These are phyloP conservation scores for Sphaerulina vaccinii DNA, from an alignment of 2,329 filamentous ascomycete species.

Conservation along the genomic window DNA sequence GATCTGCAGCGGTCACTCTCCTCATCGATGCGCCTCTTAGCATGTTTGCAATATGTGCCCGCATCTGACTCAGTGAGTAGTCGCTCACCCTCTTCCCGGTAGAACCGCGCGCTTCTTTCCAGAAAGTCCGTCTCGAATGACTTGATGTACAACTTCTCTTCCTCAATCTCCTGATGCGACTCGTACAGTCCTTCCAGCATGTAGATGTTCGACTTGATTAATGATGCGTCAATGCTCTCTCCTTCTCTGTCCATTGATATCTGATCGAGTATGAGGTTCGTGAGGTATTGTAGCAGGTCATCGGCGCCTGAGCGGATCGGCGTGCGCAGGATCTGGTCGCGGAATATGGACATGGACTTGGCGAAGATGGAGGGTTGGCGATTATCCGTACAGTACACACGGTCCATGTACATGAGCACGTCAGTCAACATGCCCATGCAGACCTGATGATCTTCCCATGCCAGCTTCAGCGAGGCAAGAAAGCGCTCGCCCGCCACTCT, in stretches of 20 bases:
- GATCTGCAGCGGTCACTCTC: constrained; percentile 81
- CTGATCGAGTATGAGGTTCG: constrained; percentile 81
- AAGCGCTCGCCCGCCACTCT: constrained; percentile 80
- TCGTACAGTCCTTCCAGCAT: constrained; percentile 92
- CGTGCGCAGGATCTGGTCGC: constrained; percentile 76
- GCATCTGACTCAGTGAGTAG: constrained; percentile 78
- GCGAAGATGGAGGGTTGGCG: constrained; percentile 76
- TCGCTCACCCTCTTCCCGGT: constrained; percentile 69
- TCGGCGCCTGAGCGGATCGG: constrained; percentile 48
- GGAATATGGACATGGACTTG: constrained; percentile 81
- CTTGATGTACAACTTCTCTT: constrained; percentile 77
- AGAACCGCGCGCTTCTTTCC: constrained; percentile 68
- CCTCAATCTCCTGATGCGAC: constrained; percentile 71
- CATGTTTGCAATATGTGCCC: constrained; percentile 75
- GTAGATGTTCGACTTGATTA: constrained; percentile 78
- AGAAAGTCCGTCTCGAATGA: constrained; percentile 80
- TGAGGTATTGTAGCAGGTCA: constrained; percentile 71
- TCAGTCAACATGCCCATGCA: constrained; percentile 97
- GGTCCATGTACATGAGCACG: constrained; percentile 92
- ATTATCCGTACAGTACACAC: constrained; percentile 73
- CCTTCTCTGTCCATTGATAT: constrained; percentile 90
- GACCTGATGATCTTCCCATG: constrained; percentile 86
- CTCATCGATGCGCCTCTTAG: constrained; percentile 71
- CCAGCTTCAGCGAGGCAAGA: constrained; percentile 68
- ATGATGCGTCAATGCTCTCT: constrained; percentile 78